Base-by-base conservation (phyloP, 1,139 yeast genomes). In the Scheffersomyces insectosa region DNA sequence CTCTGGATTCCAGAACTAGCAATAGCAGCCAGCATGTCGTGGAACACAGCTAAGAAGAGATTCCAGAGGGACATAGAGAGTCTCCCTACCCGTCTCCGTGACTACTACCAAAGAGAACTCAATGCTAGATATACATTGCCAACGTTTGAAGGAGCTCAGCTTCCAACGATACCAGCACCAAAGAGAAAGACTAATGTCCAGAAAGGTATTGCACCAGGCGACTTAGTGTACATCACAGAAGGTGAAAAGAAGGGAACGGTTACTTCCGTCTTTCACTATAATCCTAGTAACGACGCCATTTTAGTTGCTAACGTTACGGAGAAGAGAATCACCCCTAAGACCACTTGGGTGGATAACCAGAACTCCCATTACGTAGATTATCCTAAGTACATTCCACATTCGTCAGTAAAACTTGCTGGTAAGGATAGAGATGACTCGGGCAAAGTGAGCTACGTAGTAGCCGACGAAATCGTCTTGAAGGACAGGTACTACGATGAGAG, bases 181-280 rank as follows among this genome's bases (percentile, higher is more conserved):
- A 66, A 72, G 8, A 53, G 64, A 48, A 68, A 61, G 52, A 50
- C 63, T 9, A 56, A 53, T 35, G 63, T 65, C 41, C 57, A 70
- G 25, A 62, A 65, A 5, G 78, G 79, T 3, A 58, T 72, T 40
- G 59, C 69, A 25, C 63, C 60, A 38, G 77, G 78, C 5, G 80
- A 75, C 57, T 55, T 68, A 44, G 77, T 70, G 2, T 75, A 73
- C 53, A 76, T 90, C 41, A 72, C 82, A 27, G 73, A 74, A 42
- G 97, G 97, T 14, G 75, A 76, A 40, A 79, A 80, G 57, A 80
- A 80, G 55, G 96, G 97, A 20, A 83, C 80, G 20, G 75, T 90
- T 13, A 82, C 91, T 20, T 80, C 81, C 43, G 66, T 74, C 11
- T 51, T 55, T 38, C 54, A 52, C 39, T 61, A 60, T 47, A 55